Percentiles rank a stretch among this genome's conserved stretches.
Conservation (phyloP, 257 asterid genomes). For the Forsythia suspensa region DNA sequence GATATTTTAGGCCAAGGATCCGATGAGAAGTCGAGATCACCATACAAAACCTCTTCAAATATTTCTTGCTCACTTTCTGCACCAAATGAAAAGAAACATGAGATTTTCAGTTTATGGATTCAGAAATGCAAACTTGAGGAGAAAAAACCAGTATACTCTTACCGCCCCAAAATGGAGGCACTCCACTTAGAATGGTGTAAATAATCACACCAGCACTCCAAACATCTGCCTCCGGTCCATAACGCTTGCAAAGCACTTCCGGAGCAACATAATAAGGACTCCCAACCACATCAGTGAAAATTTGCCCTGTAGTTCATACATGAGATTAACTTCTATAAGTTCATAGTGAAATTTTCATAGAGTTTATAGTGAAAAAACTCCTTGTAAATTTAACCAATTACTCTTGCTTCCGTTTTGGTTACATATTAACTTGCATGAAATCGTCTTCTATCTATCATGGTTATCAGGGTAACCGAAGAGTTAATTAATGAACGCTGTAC, state of each 20-base stretch:
- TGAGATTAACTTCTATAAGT: not conserved
- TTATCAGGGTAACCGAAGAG: not conserved
- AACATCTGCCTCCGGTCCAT: constrained; percentile 32
- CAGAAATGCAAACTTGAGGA: not conserved
- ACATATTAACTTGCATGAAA: not conserved
- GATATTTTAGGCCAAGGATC: constrained; percentile 40
- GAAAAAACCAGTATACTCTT: not conserved
- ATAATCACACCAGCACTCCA: constrained; percentile 41
- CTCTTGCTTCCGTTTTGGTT: not conserved
- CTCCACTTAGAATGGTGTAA: constrained; percentile 30
- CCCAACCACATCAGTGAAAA: constrained; percentile 28
- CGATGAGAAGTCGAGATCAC: constrained; percentile 23
- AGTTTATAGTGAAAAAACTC: not conserved
- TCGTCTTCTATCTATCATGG: too few relatives aligned
- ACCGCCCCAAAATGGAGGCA: constrained; percentile 35
- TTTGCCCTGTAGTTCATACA: constrained; percentile 7
- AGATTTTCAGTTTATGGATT: not conserved
- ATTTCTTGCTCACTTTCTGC: constrained; percentile 30
- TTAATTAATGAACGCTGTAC: too few relatives aligned
- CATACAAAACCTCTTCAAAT: constrained; percentile 28
- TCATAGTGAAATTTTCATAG: too few relatives aligned
- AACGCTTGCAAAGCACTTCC: constrained; percentile 27
- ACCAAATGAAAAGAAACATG: not conserved
- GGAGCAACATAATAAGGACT: constrained; percentile 39
- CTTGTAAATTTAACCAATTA: not conserved